Percentiles rank a stretch among this genome's conserved stretches.
Conservation (phyloP, 257 asterid species). For the Gardenia jasminoides region DNA sequence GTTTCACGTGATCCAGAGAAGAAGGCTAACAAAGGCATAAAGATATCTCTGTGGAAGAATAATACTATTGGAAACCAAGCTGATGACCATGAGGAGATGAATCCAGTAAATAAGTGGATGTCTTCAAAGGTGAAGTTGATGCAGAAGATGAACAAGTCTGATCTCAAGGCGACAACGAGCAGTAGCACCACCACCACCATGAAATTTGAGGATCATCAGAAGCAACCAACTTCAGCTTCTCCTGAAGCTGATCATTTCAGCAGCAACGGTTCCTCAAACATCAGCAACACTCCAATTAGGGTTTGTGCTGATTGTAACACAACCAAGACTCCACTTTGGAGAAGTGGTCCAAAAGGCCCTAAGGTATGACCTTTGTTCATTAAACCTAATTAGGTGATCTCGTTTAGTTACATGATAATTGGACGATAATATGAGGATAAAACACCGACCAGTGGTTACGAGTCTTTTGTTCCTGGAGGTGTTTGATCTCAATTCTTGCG, state of each 20-base stretch:
- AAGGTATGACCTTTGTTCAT: conserved; percentile 43
- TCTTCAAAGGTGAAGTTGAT: conserved; percentile 68
- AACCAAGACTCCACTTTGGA: conserved; percentile 97
- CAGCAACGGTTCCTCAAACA: conserved; percentile 56
- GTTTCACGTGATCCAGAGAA: conserved; percentile 44
- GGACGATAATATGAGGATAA: not conserved
- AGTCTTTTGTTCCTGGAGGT: not conserved
- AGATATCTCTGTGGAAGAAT: conserved; percentile 48
- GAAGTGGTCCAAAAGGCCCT: conserved; percentile 99
- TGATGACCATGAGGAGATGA: conserved; percentile 13
- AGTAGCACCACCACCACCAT: not conserved
- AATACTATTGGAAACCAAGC: conserved; percentile 16
- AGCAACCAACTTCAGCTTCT: conserved; percentile 26
- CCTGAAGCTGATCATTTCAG: conserved; percentile 47
- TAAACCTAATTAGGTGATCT: not conserved
- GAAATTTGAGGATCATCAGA: conserved; percentile 37
- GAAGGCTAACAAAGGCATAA: conserved; percentile 37
- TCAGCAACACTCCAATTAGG: conserved; percentile 65
- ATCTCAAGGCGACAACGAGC: not conserved
- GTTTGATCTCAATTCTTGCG: not conserved
- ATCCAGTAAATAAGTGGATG: conserved; percentile 52
- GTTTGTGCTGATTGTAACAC: conserved; percentile 95
- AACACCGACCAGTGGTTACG: not conserved
- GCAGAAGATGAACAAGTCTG: conserved; percentile 43
- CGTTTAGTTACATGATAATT: not conserved